phyloP scores from a whole-genome alignment of 2,329 filamentous ascomycete genomes.

The Chaetomium sp. region DNA sequence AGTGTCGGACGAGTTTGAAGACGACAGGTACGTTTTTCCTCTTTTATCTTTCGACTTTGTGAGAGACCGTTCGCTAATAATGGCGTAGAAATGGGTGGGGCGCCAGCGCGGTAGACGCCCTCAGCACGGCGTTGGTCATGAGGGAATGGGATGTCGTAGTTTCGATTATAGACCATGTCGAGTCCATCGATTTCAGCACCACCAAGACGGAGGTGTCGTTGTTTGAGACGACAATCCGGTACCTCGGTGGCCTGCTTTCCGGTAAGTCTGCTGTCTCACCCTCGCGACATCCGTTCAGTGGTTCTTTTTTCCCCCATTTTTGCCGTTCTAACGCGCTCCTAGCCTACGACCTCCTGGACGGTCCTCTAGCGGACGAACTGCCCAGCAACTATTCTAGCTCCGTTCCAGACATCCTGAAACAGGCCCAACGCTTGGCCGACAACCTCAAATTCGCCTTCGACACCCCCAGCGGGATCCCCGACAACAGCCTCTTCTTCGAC shows the following conservation, averaged over 20 bases:
- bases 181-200: constrained; percentile 61
- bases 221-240: constrained; percentile 88
- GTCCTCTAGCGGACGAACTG: constrained; percentile 50
- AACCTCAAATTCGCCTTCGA: constrained; percentile 71
- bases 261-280: constrained; percentile 36
- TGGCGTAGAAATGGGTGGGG: constrained; percentile 70
- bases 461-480: constrained; percentile 67
- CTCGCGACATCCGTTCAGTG: neutral
- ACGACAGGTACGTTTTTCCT: constrained; percentile 58
- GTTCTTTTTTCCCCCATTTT: neutral
- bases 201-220: constrained; percentile 60
- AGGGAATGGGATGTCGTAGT: constrained; percentile 59
- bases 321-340: too few species aligned
- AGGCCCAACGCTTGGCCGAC: constrained; percentile 64
- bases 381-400: constrained; percentile 35
- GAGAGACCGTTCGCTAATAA: too few species aligned
- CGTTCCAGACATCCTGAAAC: constrained; percentile 55
- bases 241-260: constrained; percentile 73
- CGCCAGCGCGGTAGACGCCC: constrained; percentile 71
- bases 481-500: constrained; percentile 59
- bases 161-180: constrained; percentile 64
- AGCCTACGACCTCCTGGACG: constrained; percentile 66
- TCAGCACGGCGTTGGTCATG: constrained; percentile 77
- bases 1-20: constrained; percentile 54
- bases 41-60: neutral